A percentile compares a stretch with the other conserved stretches of the same genome.
Conservation (phyloP, 495 filamentous ascomycete genomes). For the Podospora sp. region DNA sequence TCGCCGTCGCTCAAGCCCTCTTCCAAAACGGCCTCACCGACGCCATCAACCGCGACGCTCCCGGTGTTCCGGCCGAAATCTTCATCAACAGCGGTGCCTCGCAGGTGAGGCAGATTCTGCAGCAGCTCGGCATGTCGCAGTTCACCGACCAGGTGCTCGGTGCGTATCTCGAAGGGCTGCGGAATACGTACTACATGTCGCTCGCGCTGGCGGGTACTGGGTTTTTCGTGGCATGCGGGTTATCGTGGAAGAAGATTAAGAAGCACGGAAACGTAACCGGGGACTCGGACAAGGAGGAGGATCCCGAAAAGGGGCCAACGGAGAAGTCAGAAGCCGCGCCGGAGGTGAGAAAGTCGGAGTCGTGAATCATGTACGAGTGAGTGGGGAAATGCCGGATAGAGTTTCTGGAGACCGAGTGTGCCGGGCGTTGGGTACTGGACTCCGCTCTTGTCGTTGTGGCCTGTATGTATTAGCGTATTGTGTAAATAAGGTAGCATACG, state of each 20-base stretch:
- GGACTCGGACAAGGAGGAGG: conserved; percentile 8
- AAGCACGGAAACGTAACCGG: conserved; percentile 20
- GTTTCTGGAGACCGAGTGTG: neutral
- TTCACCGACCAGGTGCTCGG: conserved; percentile 38
- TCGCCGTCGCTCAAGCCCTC: conserved; percentile 65
- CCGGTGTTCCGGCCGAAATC: conserved; percentile 35
- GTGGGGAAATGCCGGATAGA: neutral
- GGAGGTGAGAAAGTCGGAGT: neutral
- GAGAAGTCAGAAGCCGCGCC: neutral
- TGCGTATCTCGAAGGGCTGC: conserved; percentile 50
- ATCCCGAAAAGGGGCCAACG: conserved; percentile 1
- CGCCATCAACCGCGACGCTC: conserved; percentile 31
- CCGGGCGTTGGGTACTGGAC: neutral
- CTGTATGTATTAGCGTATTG: neutral
- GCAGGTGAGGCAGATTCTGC: conserved; percentile 43
- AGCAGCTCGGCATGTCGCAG: conserved; percentile 31
- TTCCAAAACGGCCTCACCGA: conserved; percentile 63
- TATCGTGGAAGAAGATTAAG: conserved; percentile 54
- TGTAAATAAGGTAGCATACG: neutral
- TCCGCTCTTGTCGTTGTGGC: neutral
- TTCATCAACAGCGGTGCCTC: conserved; percentile 52
- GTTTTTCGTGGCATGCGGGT: conserved; percentile 42
- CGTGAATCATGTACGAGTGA: neutral
- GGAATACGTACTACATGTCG: conserved; percentile 49
- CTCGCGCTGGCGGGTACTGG: conserved; percentile 42